Evolutionary conservation across 2,329 filamentous ascomycete genomes (phyloP).

Genomic region (Pezizomycotina sp.): DNA sequence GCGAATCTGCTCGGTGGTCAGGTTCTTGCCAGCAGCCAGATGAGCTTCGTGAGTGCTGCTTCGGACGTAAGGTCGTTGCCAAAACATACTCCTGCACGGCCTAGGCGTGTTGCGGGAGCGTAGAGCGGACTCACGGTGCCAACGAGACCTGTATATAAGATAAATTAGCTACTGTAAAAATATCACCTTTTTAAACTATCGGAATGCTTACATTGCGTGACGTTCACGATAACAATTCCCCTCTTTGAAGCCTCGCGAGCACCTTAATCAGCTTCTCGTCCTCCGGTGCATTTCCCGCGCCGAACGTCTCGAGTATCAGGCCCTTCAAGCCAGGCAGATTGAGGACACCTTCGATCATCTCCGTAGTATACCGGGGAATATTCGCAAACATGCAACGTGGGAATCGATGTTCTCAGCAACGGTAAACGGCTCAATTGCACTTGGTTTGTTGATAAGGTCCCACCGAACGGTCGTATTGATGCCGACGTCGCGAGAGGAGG

Average conservation of each 20-base stretch:
- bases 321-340: conserved; percentile 60
- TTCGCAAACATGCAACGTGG: conserved; percentile 76
- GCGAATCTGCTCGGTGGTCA: conserved; percentile 49
- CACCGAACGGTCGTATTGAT: conserved; percentile 68
- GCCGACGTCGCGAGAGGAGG: conserved; percentile 64
- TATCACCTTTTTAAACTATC: conserved; percentile 26
- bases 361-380: conserved; percentile 85
- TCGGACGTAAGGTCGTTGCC: conserved; percentile 81
- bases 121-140: conserved; percentile 66
- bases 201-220: conserved; percentile 61
- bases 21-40: conserved; percentile 56
- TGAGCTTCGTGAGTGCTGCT: conserved; percentile 77
- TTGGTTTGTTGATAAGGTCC: conserved; percentile 59
- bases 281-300: conserved; percentile 77
- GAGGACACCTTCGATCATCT: conserved; percentile 77
- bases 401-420: conserved; percentile 62
- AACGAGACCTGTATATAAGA: conserved; percentile 33
- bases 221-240: conserved; percentile 74
- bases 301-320: conserved; percentile 78
- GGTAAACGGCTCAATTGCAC: conserved; percentile 54
- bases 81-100: conserved; percentile 70
- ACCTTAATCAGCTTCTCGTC: conserved; percentile 67
- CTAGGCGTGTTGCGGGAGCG: conserved; percentile 59
- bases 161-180: conserved; percentile 1
- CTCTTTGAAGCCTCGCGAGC: conserved; percentile 58